Conservation (phyloP, 164 flowering plant genomes). For the Magnolia kwangsiensis region DNA sequence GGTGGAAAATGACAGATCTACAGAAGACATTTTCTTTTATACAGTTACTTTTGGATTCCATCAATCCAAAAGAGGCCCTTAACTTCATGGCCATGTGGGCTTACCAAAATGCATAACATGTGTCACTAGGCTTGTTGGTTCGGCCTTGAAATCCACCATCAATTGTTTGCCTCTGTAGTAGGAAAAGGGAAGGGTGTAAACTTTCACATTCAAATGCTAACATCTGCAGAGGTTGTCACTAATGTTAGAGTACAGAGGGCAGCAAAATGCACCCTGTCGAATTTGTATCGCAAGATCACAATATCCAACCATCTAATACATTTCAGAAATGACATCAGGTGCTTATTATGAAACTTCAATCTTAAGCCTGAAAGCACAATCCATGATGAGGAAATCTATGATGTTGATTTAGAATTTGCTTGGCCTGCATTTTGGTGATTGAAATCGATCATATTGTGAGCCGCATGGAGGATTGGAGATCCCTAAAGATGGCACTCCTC, state of each 20-base stretch:
- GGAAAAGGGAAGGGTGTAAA: not conserved
- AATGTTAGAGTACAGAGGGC: too few species aligned
- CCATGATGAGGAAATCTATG: not conserved
- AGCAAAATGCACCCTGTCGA: too few species aligned
- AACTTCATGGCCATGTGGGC: conserved; percentile 1
- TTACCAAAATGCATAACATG: conserved; percentile 97
- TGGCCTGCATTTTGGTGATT: not conserved
- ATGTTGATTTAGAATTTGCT: not conserved
- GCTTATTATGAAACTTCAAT: not conserved
- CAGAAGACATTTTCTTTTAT: too few species aligned
- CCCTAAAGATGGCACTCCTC: not conserved
- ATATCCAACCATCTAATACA: too few species aligned
- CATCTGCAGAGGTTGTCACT: too few species aligned
- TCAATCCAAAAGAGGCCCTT: not conserved
- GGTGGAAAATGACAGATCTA: too few species aligned
- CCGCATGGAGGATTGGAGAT: not conserved
- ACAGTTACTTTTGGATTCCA: too few species aligned
- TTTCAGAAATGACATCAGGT: not conserved
- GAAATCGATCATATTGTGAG: not conserved
- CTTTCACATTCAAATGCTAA: too few species aligned
- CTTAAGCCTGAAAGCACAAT: not conserved
- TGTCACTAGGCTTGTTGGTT: conserved; percentile 78
- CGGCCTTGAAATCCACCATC: conserved; percentile 98
- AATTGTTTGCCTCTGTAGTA: conserved; percentile 66
- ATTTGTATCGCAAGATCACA: too few species aligned